Conservation (phyloP, 1,139 yeast genomes). For the Williopsis jadinii region DNA sequence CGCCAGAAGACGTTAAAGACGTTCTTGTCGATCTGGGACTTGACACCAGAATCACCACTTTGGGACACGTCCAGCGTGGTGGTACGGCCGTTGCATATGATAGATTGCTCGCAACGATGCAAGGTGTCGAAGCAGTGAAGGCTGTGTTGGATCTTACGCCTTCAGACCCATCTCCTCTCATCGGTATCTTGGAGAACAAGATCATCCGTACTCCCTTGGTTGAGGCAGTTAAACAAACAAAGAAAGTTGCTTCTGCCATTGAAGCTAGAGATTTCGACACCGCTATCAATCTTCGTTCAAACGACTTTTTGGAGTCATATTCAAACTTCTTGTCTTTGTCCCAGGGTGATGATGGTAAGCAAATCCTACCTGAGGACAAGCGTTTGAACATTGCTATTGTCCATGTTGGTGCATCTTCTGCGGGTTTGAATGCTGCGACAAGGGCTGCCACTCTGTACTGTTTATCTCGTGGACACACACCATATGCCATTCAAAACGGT, state of each 20-base stretch:
- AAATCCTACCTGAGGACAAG: constrained; percentile 45
- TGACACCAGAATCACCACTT: constrained; percentile 71
- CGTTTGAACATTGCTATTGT: constrained; percentile 63
- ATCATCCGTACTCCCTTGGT: constrained; percentile 63
- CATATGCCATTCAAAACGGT: constrained; percentile 70
- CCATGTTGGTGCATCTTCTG: constrained; percentile 80
- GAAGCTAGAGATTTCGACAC: constrained; percentile 51
- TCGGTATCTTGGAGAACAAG: constrained; percentile 66
- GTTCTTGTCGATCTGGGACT: constrained; percentile 66
- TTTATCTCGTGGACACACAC: constrained; percentile 67
- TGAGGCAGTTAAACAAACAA: constrained; percentile 65
- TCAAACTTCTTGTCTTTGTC: constrained; percentile 59
- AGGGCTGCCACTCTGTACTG: constrained; percentile 70
- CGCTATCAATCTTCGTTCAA: constrained; percentile 63
- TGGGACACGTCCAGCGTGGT: constrained; percentile 85
- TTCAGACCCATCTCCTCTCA: constrained; percentile 68
- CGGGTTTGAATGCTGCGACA: constrained; percentile 74
- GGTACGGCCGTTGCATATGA: constrained; percentile 82
- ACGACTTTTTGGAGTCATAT: constrained; percentile 64
- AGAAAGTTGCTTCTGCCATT: constrained; percentile 64
- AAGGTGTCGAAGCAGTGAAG: constrained; percentile 79
- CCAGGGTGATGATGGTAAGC: constrained; percentile 58
- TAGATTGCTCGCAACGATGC: constrained; percentile 66
- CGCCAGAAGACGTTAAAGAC: constrained; percentile 59
- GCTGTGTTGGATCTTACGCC: constrained; percentile 68